Percentiles rank a stretch among this genome's conserved stretches.
These are phyloP conservation scores for Xerocomellus chrysenteron DNA, from an alignment of 768 basidiomycete species.

Conservation along the genomic window DNA sequence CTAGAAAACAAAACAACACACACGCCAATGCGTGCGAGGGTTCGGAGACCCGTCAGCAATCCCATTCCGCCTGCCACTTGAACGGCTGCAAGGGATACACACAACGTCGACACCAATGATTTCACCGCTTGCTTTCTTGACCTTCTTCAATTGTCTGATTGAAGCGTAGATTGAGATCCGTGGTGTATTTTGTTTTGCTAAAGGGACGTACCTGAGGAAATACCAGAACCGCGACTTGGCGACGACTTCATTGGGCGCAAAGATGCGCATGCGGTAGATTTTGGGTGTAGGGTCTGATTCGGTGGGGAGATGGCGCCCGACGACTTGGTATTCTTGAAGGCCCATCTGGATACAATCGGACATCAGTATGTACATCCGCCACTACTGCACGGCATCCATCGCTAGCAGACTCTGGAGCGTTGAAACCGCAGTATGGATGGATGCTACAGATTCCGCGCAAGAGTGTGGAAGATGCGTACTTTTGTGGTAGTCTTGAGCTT, in stretches of 20 bases:
- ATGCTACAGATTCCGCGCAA: background rate
- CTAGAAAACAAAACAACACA: slow-evolving; percentile 46
- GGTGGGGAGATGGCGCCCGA: slow-evolving; percentile 96
- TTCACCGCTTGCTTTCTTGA: slow-evolving; percentile 99
- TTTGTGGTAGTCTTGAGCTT: slow-evolving; percentile 23
- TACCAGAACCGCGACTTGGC: slow-evolving; percentile 99
- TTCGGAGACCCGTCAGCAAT: slow-evolving; percentile 44
- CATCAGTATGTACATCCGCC: slow-evolving; percentile 23
- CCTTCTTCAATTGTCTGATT: slow-evolving; percentile 90
- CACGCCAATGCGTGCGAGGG: slow-evolving; percentile 2
- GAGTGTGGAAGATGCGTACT: slow-evolving; percentile 25
- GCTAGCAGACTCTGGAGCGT: background rate
- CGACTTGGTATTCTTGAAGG: slow-evolving; percentile 91
- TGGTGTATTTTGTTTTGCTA: background rate
- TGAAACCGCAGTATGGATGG: background rate
- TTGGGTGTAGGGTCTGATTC: slow-evolving; percentile 92
- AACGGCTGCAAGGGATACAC: slow-evolving; percentile 73
- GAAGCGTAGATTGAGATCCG: background rate
- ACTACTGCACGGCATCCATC: slow-evolving; percentile 36
- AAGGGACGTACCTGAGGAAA: slow-evolving; percentile 75
- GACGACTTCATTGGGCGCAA: slow-evolving; percentile 97
- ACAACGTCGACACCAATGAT: slow-evolving; percentile 98
- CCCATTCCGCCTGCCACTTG: slow-evolving; percentile 86
- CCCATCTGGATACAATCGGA: slow-evolving; percentile 53
- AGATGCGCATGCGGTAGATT: slow-evolving; percentile 99